Conservation (phyloP, 2,329 filamentous ascomycete species). For the Raffaelea albimanens region DNA sequence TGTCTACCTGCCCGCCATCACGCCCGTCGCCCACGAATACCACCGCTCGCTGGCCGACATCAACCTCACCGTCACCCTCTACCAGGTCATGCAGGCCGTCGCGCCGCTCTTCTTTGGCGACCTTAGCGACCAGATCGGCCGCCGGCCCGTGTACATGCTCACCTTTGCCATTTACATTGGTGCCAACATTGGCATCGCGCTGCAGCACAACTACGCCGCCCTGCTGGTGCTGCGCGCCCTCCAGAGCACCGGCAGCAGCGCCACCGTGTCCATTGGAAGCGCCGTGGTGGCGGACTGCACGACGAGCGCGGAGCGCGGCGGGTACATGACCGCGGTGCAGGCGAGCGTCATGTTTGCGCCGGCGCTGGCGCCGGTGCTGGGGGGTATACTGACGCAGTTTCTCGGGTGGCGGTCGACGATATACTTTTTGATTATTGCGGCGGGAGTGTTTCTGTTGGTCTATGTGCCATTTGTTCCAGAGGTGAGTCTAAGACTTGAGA, state of each 20-base stretch:
- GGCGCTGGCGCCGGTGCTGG: conserved; percentile 37
- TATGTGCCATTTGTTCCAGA: conserved; percentile 16
- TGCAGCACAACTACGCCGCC: conserved; percentile 31
- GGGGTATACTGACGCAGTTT: conserved; percentile 40
- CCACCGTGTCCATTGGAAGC: conserved; percentile 40
- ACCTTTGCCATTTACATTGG: conserved; percentile 35
- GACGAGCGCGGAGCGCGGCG: conserved; percentile 45
- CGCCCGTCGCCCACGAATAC: conserved; percentile 28
- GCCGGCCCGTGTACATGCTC: conserved; percentile 36
- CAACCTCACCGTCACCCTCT: conserved; percentile 32
- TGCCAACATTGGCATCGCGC: conserved; percentile 34
- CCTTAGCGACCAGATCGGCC: conserved; percentile 37
- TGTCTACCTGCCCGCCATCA: conserved; percentile 36
- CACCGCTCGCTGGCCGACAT: conserved; percentile 23
- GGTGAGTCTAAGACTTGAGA: background rate
- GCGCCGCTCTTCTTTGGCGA: conserved; percentile 41
- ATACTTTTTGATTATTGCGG: conserved; percentile 42
- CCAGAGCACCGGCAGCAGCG: conserved; percentile 42
- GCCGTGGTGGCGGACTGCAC: conserved; percentile 40
- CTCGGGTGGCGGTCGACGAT: conserved; percentile 46
- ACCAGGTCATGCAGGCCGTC: conserved; percentile 42
- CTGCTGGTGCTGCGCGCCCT: conserved; percentile 38
- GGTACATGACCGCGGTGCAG: conserved; percentile 39
- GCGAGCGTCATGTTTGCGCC: conserved; percentile 31
- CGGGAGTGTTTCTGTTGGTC: conserved; percentile 24